Percentiles rank a stretch among this genome's conserved stretches.
phyloP scores from a whole-genome alignment of 2,329 filamentous ascomycete genomes.

The Pseudogymnoascus sp. region DNA sequence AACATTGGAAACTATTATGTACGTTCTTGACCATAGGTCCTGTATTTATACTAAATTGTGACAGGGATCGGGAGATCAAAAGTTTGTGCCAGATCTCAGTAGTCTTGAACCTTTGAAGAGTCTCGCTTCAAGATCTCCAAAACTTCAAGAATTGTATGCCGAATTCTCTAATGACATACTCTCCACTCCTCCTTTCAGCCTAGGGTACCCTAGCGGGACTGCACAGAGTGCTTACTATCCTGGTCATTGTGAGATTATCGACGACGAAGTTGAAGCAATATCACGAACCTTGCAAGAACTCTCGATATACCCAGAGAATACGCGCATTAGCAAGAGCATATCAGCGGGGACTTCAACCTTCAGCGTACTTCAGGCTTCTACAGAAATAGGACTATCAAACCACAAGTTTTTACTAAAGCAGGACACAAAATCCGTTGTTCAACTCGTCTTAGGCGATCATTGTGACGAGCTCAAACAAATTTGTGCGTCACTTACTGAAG shows the following conservation, averaged over 20 bases:
- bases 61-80: conserved; percentile 48
- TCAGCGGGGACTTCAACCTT: conserved; percentile 32
- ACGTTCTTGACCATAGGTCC: conserved; percentile 2
- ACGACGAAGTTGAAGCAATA: conserved; percentile 45
- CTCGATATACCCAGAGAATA: conserved; percentile 49
- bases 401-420: neutral
- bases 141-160: conserved; percentile 35
- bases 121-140: conserved; percentile 34
- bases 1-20: conserved; percentile 54
- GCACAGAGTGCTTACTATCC: conserved; percentile 51
- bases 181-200: conserved; percentile 41
- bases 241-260: conserved; percentile 40
- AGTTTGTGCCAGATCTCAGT: conserved; percentile 46
- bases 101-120: conserved; percentile 33
- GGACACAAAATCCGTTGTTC: conserved; percentile 30
- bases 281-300: conserved; percentile 43
- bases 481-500: conserved; percentile 38
- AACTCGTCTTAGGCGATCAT: conserved; percentile 46
- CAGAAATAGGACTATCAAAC: conserved; percentile 22
- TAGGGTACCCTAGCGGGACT: conserved; percentile 46
- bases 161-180: conserved; percentile 40
- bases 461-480: conserved; percentile 42
- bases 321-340: conserved; percentile 39
- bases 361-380: conserved; percentile 38
- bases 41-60: no score